Conservation (phyloP, 768 basidiomycete species). For the Termitomyces sp. region DNA sequence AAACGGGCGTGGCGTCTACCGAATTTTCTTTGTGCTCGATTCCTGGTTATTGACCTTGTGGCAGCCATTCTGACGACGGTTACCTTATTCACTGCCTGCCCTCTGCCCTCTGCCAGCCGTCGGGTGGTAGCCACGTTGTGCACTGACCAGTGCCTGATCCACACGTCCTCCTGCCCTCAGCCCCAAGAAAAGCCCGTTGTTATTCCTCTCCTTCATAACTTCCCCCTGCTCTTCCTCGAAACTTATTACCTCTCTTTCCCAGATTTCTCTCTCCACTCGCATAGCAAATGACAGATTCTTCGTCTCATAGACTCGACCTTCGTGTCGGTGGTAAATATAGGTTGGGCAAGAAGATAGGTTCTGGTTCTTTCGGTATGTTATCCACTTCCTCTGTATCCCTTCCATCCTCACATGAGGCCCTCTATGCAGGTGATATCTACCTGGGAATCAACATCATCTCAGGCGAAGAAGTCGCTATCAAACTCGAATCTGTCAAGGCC, state of each 20-base stretch:
- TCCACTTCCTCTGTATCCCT: slow-evolving; percentile 1
- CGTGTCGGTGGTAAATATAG: slow-evolving; percentile 94
- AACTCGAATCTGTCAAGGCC: slow-evolving; percentile 99
- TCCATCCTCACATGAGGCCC: slow-evolving; percentile 7
- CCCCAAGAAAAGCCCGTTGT: slow-evolving; percentile 26
- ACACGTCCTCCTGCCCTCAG: slow-evolving; percentile 38
- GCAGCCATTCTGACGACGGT: slow-evolving; percentile 6
- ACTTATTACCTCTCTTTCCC: slow-evolving; percentile 19
- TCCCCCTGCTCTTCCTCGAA: slow-evolving; percentile 9
- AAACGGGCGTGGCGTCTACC: slow-evolving; percentile 16
- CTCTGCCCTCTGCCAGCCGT: slow-evolving; percentile 22
- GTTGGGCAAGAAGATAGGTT: slow-evolving; percentile 98
- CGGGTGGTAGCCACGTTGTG: slow-evolving; percentile 33
- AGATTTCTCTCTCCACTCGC: slow-evolving; percentile 15
- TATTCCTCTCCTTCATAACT: slow-evolving; percentile 16
- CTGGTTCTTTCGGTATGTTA: slow-evolving; percentile 90
- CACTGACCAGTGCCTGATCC: slow-evolving; percentile 35
- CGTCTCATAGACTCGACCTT: slow-evolving; percentile 74
- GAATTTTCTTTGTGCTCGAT: slow-evolving; percentile 4
- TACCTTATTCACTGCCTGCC: slow-evolving; percentile 2
- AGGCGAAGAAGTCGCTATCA: slow-evolving; percentile 99
- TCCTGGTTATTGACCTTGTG: background rate
- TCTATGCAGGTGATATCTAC: slow-evolving; percentile 85
- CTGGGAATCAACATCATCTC: slow-evolving; percentile 99
- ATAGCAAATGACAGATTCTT: slow-evolving; percentile 66